Conservation (phyloP, 2,329 filamentous ascomycete species). For the Trichophyton schoenleinii region DNA sequence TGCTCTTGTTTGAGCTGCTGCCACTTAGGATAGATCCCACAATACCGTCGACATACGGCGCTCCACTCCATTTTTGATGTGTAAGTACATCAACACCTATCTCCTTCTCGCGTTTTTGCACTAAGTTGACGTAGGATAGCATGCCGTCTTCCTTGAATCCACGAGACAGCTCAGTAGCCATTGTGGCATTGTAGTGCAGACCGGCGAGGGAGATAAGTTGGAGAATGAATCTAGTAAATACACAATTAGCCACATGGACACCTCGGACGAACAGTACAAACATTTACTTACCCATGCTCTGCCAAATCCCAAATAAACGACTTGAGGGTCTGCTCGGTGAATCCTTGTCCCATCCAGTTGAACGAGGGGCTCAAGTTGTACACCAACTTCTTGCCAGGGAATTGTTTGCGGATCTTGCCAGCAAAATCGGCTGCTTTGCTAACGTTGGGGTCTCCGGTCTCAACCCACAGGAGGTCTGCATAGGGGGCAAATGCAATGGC, state of each 20-base stretch:
- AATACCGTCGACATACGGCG: conserved; percentile 73
- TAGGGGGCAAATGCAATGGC: conserved; percentile 84
- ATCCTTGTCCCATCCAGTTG: conserved; percentile 97
- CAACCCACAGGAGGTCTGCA: conserved; percentile 92
- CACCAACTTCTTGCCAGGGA: conserved; percentile 76
- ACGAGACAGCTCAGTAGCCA: conserved; percentile 61
- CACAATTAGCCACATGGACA: background rate
- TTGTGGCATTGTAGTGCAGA: conserved; percentile 51
- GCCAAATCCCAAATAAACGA: conserved; percentile 96
- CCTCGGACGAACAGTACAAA: conserved; percentile 16
- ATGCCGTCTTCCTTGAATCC: conserved; percentile 85
- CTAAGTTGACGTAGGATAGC: conserved; percentile 90
- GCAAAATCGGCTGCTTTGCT: conserved; percentile 63
- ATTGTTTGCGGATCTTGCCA: conserved; percentile 54
- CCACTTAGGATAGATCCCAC: conserved; percentile 83
- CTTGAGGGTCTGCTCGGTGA: conserved; percentile 67
- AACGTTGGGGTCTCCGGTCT: conserved; percentile 82
- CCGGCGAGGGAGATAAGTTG: conserved; percentile 54
- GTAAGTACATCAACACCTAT: conserved; percentile 83
- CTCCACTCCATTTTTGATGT: conserved; percentile 71
- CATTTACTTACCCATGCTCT: conserved; percentile 63
- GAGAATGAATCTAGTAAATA: conserved; percentile 41
- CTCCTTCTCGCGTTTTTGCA: conserved; percentile 84
- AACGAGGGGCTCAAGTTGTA: conserved; percentile 96
- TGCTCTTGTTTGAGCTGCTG: conserved; percentile 76